Percentiles rank a stretch among this genome's conserved stretches.
phyloP scores from a whole-genome alignment of 2,329 filamentous ascomycete species.

The Rutstroemia sp. region DNA sequence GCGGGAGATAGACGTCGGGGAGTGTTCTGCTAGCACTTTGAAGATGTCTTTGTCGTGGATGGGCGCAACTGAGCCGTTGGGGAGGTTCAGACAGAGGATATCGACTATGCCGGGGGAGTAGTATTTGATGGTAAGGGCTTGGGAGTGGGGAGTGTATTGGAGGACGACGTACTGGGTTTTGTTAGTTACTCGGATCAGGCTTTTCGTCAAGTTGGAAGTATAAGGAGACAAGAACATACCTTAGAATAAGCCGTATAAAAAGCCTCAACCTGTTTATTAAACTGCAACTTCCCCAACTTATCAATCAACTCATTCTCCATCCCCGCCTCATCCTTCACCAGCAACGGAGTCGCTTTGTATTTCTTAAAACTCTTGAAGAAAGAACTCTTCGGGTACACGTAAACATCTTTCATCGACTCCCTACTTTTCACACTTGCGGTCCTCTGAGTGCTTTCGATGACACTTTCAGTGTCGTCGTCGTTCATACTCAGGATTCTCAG shows the following conservation, averaged over 20 bases:
- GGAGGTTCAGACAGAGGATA: slow-evolving; percentile 37
- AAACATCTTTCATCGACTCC: not conserved
- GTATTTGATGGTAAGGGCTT: slow-evolving; percentile 36
- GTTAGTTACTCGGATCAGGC: not conserved
- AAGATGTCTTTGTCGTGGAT: slow-evolving; percentile 46
- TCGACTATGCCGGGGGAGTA: slow-evolving; percentile 41
- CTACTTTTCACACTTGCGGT: slow-evolving; percentile 12
- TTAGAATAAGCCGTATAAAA: slow-evolving; percentile 40
- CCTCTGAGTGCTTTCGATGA: slow-evolving; percentile 14
- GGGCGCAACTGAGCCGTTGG: slow-evolving; percentile 28
- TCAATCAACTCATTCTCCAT: slow-evolving; percentile 36
- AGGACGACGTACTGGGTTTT: slow-evolving; percentile 33
- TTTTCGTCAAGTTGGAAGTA: too few species aligned
- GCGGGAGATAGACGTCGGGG: slow-evolving; percentile 33
- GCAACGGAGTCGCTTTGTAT: slow-evolving; percentile 12
- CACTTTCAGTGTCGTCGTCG: slow-evolving; percentile 28
- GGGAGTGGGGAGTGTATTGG: slow-evolving; percentile 24
- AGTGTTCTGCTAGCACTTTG: slow-evolving; percentile 42
- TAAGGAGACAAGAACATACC: slow-evolving; percentile 11
- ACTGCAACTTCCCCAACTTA: slow-evolving; percentile 30
- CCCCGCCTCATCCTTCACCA: slow-evolving; percentile 28
- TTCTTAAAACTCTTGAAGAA: slow-evolving; percentile 26
- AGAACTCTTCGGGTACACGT: slow-evolving; percentile 11
- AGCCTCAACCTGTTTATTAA: slow-evolving; percentile 33
- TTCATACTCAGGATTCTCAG: slow-evolving; percentile 39